Conservation (phyloP, 2,329 filamentous ascomycete genomes). For the Colletotrichum horii region DNA sequence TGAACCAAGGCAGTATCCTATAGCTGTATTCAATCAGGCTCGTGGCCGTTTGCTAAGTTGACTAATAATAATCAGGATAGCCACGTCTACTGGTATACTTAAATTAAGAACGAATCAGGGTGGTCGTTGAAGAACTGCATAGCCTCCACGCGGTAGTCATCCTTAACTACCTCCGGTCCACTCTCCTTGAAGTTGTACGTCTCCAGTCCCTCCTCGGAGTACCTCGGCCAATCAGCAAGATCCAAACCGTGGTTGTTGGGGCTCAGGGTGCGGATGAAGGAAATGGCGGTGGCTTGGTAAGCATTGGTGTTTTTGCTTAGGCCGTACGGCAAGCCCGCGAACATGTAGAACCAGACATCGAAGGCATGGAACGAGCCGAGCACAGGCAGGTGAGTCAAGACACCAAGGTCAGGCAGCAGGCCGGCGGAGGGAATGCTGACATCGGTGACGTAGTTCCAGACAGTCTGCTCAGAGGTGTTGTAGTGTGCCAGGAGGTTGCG, state of each 20-base stretch:
- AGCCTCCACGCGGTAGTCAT: not conserved
- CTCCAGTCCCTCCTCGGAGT: not conserved
- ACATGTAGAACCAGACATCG: slow-evolving; percentile 3
- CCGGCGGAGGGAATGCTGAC: not conserved
- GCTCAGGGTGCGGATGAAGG: not conserved
- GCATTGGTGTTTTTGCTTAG: slow-evolving; percentile 1
- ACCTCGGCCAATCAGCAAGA: not conserved
- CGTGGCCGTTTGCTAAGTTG: not conserved
- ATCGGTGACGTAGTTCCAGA: slow-evolving; percentile 3
- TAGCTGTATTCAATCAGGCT: not conserved
- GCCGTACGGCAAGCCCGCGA: not conserved
- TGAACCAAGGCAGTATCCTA: not conserved
- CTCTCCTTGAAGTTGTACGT: slow-evolving; percentile 1
- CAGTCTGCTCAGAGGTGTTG: not conserved
- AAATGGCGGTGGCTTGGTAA: slow-evolving; percentile 1
- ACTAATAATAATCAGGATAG: not conserved
- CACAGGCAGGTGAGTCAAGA: not conserved
- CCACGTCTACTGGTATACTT: not conserved
- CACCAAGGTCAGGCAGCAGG: not conserved
- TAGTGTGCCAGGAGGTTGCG: slow-evolving; percentile 47
- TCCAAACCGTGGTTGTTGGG: not conserved
- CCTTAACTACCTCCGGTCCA: not conserved
- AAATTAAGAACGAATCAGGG: not conserved
- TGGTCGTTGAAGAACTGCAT: slow-evolving; percentile 5
- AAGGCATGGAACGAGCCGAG: not conserved